phyloP scores from a whole-genome alignment of 805 yeast species.

The Torulaspora franciscae region DNA sequence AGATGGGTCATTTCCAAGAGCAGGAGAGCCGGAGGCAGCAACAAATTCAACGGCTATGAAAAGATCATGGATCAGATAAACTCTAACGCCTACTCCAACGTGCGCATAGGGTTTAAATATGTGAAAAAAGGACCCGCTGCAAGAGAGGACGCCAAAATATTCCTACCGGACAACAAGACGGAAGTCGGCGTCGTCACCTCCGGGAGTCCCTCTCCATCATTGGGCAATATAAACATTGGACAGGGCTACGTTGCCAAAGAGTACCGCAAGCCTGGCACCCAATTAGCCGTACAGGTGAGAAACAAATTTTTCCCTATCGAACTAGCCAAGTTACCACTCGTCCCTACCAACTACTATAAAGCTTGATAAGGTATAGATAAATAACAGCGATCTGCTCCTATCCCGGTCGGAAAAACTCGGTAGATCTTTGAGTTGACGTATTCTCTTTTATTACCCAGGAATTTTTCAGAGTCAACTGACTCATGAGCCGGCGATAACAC shows the following conservation, averaged over 20 bases:
- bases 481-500: background rate
- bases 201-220: constrained; percentile 64
- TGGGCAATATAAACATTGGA: constrained; percentile 72
- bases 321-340: constrained; percentile 82
- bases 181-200: constrained; percentile 52
- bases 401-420: background rate
- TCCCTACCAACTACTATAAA: constrained; percentile 66
- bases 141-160: constrained; percentile 68
- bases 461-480: background rate
- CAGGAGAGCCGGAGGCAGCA: constrained; percentile 48
- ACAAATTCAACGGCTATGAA: constrained; percentile 69
- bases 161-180: constrained; percentile 49
- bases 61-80: constrained; percentile 65
- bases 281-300: constrained; percentile 69
- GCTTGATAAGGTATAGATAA: constrained; percentile 6
- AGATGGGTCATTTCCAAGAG: constrained; percentile 85
- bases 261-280: constrained; percentile 67
- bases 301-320: constrained; percentile 74
- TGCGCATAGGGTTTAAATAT: constrained; percentile 67
- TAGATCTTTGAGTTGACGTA: no score
- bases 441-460: background rate
- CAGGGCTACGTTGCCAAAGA: constrained; percentile 81
- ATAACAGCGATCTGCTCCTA: background rate
- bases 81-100: constrained; percentile 52
- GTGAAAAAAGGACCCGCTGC: constrained; percentile 85